Conservation (phyloP, 1,284 basidiomycete species). For the Vanrija sp. region DNA sequence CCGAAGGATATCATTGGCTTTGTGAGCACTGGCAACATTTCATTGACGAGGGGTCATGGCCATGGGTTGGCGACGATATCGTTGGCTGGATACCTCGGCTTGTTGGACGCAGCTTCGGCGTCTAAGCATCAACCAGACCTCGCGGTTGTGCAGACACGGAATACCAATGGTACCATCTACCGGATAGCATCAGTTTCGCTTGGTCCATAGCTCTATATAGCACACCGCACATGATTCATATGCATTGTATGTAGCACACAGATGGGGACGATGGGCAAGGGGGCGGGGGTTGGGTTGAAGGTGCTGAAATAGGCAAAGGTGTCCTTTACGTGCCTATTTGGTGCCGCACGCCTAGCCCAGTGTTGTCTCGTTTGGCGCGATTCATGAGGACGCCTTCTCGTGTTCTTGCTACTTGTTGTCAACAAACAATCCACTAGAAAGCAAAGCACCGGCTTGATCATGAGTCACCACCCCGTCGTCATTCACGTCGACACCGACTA, state of each 20-base stretch:
- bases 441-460: slow-evolving; percentile 12
- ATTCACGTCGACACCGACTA: slow-evolving; percentile 38
- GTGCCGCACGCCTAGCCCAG: no score
- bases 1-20: slow-evolving; percentile 64
- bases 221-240: not conserved
- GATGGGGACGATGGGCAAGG: no score
- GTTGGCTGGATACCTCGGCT: slow-evolving; percentile 55
- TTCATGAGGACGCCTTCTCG: no score
- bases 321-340: no score
- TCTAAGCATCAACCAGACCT: not conserved
- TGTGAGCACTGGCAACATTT: slow-evolving; percentile 73
- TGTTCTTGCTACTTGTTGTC: not conserved
- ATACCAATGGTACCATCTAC: slow-evolving; percentile 50
- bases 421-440: not conserved
- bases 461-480: slow-evolving; percentile 26
- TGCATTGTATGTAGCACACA: not conserved
- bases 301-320: no score
- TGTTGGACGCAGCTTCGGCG: slow-evolving; percentile 53
- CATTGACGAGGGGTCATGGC: slow-evolving; percentile 68
- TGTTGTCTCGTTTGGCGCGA: no score
- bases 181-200: slow-evolving; percentile 44
- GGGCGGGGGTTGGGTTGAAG: no score
- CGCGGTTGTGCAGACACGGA: slow-evolving; percentile 51
- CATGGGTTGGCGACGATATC: slow-evolving; percentile 69
- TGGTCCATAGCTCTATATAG: slow-evolving; percentile 1